phyloP scores from a whole-genome alignment of 1,139 yeast genomes.

The Ogataea hybrid region DNA sequence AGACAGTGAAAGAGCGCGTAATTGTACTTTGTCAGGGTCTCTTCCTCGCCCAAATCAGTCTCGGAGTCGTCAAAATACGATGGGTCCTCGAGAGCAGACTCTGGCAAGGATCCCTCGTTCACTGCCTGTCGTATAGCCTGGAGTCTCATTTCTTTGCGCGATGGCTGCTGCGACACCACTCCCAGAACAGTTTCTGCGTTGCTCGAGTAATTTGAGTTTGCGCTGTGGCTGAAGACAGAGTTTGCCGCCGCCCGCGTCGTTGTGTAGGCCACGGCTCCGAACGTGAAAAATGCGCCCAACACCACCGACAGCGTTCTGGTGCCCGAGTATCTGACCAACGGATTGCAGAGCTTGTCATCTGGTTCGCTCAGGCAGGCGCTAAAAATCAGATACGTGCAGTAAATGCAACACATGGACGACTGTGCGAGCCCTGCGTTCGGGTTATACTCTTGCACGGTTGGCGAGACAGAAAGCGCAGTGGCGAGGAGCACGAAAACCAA shows the following conservation, averaged over 20 bases:
- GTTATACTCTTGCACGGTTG: conserved; percentile 84
- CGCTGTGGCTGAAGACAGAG: conserved; percentile 53
- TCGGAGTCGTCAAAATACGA: conserved; percentile 57
- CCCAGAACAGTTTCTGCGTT: conserved; percentile 30
- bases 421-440: conserved; percentile 97
- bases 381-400: conserved; percentile 88
- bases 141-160: conserved; percentile 73
- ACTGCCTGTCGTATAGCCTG: conserved; percentile 94
- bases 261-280: conserved; percentile 93
- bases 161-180: conserved; percentile 51
- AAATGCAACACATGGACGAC: conserved; percentile 91
- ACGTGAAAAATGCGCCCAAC: conserved; percentile 90
- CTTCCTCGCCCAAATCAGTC: conserved; percentile 54
- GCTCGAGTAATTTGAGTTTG: conserved; percentile 23
- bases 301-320: conserved; percentile 88
- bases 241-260: conserved; percentile 94
- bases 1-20: conserved; percentile 87
- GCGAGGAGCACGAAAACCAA: conserved; percentile 61
- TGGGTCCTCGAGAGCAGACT: conserved; percentile 77
- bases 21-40: conserved; percentile 72
- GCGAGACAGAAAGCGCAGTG: conserved; percentile 73
- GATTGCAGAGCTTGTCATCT: conserved; percentile 89
- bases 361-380: conserved; percentile 97
- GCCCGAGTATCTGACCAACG: conserved; percentile 82
- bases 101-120: conserved; percentile 91